Base-by-base conservation (phyloP, 768 basidiomycete species). In the Exidia glandulosa region DNA sequence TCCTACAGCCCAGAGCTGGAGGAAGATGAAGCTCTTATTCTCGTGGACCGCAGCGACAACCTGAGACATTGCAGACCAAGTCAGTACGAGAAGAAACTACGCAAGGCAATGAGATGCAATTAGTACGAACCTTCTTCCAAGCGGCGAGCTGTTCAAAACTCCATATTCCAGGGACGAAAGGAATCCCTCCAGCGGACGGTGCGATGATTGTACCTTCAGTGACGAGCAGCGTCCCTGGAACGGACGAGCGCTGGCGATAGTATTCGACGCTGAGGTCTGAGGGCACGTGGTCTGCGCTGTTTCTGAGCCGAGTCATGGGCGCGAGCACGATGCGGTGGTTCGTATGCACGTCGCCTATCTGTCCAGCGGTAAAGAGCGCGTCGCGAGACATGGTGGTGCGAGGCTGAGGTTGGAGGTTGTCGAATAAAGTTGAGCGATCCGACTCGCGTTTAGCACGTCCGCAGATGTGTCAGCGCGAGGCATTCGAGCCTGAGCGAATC, bases 151-250 rank as follows among this genome's bases (percentile, higher is more conserved):
- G 88, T 25, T 78, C 81, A 2, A 77, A 67, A n/a, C 68, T 81
- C 75, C 79, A 88, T 57, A 88, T 81, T 1, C 87, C 87, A 1
- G 87, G 87, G 0, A 79, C 76, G 59, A 81, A 69, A 2, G 60
- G 56, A 60, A 64, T 66, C 2, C 69, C 69, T 9, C 70, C 72
- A 3, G 72, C 68, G 41, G 59, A 34, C 5, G 55, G 52, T 1
- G 67, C 63, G 59, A 71, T 66, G 58, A 69, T 70, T 32, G 73
- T 74, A 1, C 69, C 75, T 62, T 74, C 73, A 19, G 72, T 66
- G 56, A 75, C 69, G 31, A 63, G 59, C 36, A 73, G 63, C 3
- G 69, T 69, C 14, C 70, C 70, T 0, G 61, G 61, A 34, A 57
- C 52, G 45, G 60, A 32, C 58, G 62, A 59, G 23, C 63, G 62